Evolutionary conservation across 164 flowering plant genomes (phyloP).

Genomic region (Liriodendron chinense): DNA sequence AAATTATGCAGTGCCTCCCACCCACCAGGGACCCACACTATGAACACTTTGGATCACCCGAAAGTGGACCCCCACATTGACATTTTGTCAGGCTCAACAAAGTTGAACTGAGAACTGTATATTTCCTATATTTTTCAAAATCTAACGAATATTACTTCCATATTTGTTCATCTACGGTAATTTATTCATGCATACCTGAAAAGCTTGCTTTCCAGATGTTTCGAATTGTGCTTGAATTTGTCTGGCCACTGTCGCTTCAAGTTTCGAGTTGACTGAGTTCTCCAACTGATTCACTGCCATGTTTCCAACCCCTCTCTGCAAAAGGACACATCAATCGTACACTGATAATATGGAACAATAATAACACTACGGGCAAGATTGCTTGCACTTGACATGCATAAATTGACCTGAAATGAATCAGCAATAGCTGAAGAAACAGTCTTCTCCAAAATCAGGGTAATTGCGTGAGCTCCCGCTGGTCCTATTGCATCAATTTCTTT

Average conservation of each 20-base stretch:
- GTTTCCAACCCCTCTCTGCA: slow-evolving; percentile 90
- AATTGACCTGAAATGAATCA: slow-evolving; percentile 82
- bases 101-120: no score
- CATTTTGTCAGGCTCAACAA: no score
- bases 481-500: slow-evolving; percentile 77
- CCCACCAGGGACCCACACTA: no score
- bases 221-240: slow-evolving; percentile 94
- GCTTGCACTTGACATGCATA: not conserved
- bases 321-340: slow-evolving; percentile 16
- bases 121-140: no score
- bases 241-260: slow-evolving; percentile 79
- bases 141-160: no score
- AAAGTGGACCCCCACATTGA: no score
- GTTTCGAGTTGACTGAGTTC: slow-evolving; percentile 69
- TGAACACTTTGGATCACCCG: no score
- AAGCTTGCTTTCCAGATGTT: slow-evolving; percentile 86
- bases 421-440: slow-evolving; percentile 55
- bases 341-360: not conserved
- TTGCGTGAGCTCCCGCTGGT: slow-evolving; percentile 55
- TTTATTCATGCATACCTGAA: slow-evolving; percentile 51
- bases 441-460: slow-evolving; percentile 73
- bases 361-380: not conserved
- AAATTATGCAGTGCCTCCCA: no score
- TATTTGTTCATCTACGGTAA: not conserved
- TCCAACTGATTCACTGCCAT: slow-evolving; percentile 88